Evolutionary conservation across 225 moss, liverwort and hornwort genomes (phyloP).

Genomic region (Physcomitrium patens): DNA sequence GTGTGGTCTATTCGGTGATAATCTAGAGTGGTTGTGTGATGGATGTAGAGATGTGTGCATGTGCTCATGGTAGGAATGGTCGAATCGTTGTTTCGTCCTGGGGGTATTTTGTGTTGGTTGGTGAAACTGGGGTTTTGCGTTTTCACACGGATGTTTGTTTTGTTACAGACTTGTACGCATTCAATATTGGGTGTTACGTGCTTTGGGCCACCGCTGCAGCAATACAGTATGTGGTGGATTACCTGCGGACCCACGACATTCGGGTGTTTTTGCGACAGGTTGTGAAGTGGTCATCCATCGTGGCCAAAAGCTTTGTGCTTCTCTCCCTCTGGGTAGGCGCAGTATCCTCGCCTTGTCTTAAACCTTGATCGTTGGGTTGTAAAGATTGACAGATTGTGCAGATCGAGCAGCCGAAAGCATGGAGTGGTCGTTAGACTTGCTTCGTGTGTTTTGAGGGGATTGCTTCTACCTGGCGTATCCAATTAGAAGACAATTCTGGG

Average conservation of each 20-base stretch:
- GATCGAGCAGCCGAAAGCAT: neutral
- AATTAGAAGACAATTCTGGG: neutral
- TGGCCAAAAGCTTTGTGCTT: constrained; percentile 91
- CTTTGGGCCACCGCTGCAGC: constrained; percentile 94
- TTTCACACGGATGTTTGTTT: constrained; percentile 14
- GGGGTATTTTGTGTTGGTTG: neutral
- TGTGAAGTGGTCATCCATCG: constrained; percentile 95
- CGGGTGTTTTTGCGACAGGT: constrained; percentile 85
- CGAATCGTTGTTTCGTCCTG: neutral
- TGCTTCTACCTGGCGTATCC: neutral
- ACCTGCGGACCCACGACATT: constrained; percentile 84
- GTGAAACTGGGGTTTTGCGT: constrained; percentile 1
- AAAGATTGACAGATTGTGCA: neutral
- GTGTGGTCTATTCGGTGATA: constrained; percentile 9
- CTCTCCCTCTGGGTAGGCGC: constrained; percentile 85
- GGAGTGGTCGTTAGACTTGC: neutral
- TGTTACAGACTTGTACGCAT: constrained; percentile 90
- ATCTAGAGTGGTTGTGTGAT: neutral
- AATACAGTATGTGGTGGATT: constrained; percentile 83
- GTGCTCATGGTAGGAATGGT: no score
- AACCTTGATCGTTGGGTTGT: neutral
- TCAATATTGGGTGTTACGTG: constrained; percentile 98
- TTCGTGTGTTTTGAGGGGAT: neutral
- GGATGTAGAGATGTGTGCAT: no score
- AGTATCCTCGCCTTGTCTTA: constrained; percentile 13